These are phyloP conservation scores for Taphrina communis DNA, from an alignment of 1,139 yeast species.

Conservation along the genomic window DNA sequence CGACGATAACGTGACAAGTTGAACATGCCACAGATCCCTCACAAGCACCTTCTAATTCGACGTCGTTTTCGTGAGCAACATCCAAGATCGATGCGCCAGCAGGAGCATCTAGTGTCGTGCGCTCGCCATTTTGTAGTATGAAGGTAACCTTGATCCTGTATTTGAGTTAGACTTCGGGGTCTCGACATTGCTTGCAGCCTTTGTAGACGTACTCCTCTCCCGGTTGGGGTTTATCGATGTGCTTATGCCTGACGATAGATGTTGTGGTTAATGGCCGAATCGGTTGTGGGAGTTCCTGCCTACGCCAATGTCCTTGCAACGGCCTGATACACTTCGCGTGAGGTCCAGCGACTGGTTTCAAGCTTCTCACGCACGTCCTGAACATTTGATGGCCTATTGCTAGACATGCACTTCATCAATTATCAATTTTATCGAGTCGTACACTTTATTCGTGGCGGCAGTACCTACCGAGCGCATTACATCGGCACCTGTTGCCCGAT, in stretches of 20 bases:
- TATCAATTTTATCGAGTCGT: slow-evolving; percentile 2
- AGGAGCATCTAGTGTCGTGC: slow-evolving; percentile 78
- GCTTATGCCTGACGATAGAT: slow-evolving; percentile 65
- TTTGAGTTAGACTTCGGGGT: not conserved
- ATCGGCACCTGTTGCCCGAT: slow-evolving; percentile 1
- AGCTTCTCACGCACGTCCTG: slow-evolving; percentile 4
- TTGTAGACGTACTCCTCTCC: slow-evolving; percentile 69
- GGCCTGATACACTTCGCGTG: not conserved
- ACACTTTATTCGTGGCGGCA: slow-evolving; percentile 2
- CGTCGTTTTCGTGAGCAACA: slow-evolving; percentile 89
- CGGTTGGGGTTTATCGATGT: slow-evolving; percentile 83
- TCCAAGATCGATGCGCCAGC: slow-evolving; percentile 92
- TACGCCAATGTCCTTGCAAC: not conserved
- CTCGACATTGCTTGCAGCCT: not conserved
- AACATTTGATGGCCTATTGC: not conserved
- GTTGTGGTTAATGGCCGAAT: slow-evolving; percentile 43
- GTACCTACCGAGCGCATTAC: not conserved
- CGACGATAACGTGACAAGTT: slow-evolving; percentile 94
- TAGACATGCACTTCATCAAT: not conserved
- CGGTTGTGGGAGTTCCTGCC: not conserved
- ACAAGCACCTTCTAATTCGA: slow-evolving; percentile 97
- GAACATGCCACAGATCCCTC: slow-evolving; percentile 99
- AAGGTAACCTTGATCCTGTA: slow-evolving; percentile 72
- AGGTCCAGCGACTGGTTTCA: not conserved
- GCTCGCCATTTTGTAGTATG: slow-evolving; percentile 89